Evolutionary conservation across 2,329 filamentous ascomycete genomes (phyloP), one percentile per base, ranked within the genome.

Genomic region (Arthroderma sp.): DNA sequence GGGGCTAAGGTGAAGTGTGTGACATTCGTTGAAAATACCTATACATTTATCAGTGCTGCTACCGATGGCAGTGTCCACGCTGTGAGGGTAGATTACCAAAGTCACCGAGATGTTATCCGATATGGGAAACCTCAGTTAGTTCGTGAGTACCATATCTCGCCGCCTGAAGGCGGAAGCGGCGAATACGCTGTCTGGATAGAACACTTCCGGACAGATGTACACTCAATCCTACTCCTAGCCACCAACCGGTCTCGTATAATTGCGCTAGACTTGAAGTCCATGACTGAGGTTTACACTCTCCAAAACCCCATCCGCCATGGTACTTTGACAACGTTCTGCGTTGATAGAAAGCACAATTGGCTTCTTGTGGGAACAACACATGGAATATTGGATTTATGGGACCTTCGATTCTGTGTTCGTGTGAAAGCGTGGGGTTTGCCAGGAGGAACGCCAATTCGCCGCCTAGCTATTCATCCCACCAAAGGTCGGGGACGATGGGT

Each of bases 301-400:
- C 82, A 87, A 49, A 97, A 95, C 58, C 90, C 91, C 0, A 82
- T 95, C 1, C 88, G 95, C 65, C 91, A 98, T 66, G 93, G 93
- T 11, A 88, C 85, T 0, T 88, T 90, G 0, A 96, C 88, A 0
- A 93, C 88, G 63, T 96, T 98, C 71, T 91, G 87, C 65, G 79
- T 95, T 33, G 90, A 96, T 66, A 81, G 83, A 58, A 88, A 85
- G 67, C 85, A 87, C 54, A 90, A 93, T 66, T 98, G 93, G 93
- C 77, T 98, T 2, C 80, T 95, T 1, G 74, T 97, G 0, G 93
- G 91, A 37, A 98, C 94, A 0, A 88, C 89, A 0, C 91, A 97
- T 68, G 93, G 94, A 37, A 85, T 97, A 28, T 77, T 98, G 6
- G 87, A 95, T 67, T 79, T 98, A 1, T 98, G 93, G 93, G 93